Evolutionary conservation across 345 rosid species (phyloP).

Genomic region (Firmiana major): DNA sequence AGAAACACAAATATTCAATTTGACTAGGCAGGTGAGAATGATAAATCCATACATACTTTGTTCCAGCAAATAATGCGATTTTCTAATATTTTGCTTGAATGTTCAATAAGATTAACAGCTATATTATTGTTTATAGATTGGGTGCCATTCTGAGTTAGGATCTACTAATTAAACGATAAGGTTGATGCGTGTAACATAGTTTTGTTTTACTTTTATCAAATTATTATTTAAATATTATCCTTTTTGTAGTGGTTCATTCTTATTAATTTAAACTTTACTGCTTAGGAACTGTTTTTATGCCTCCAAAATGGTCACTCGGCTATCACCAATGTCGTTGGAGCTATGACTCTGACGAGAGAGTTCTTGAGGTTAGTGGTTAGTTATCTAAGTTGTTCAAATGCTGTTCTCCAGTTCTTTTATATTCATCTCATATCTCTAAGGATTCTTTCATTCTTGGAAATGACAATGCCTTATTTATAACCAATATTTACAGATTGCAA

Average conservation of each 20-base stretch:
- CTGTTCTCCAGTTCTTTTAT: neutral
- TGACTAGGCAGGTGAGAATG: neutral
- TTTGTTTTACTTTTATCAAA: neutral
- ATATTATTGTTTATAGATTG: neutral
- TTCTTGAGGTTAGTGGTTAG: conserved; percentile 58
- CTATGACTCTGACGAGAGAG: conserved; percentile 74
- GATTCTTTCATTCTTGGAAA: neutral
- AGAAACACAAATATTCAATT: neutral
- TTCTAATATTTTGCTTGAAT: neutral
- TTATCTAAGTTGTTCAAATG: neutral
- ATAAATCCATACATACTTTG: neutral
- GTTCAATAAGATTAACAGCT: neutral
- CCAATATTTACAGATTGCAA: conserved; percentile 48
- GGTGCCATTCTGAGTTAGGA: conserved; percentile 1
- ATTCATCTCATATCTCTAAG: neutral
- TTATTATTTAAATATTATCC: neutral
- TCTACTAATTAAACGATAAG: neutral
- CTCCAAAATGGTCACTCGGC: conserved; percentile 95
- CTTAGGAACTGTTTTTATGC: conserved; percentile 84
- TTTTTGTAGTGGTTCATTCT: neutral
- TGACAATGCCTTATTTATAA: conserved; percentile 12
- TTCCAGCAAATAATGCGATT: neutral
- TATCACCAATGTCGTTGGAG: conserved; percentile 97
- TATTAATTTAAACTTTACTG: neutral
- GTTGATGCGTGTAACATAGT: neutral